Conservation (phyloP, 1,284 basidiomycete genomes). For the Sporisorium iseilematis-ciliati region DNA sequence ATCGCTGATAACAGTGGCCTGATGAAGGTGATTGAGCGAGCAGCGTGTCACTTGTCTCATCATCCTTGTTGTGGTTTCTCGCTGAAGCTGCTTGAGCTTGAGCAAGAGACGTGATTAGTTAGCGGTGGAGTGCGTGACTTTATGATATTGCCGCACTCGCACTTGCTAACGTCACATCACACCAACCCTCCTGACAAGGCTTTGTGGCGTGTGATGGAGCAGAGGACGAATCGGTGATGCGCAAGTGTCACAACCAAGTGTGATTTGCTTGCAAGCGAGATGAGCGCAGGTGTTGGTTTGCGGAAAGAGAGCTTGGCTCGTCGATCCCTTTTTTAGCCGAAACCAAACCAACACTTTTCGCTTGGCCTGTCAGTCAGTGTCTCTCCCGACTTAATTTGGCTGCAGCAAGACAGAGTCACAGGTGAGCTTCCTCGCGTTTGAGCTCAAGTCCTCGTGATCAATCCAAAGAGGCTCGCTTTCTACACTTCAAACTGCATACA, state of each 20-base stretch:
- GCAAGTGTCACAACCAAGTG: not conserved
- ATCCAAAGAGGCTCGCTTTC: too few relatives aligned
- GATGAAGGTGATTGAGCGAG: too few relatives aligned
- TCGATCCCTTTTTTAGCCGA: slow-evolving; percentile 2
- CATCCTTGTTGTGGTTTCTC: too few relatives aligned
- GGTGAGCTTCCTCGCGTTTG: too few relatives aligned
- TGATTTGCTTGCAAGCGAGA: not conserved
- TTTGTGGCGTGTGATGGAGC: not conserved
- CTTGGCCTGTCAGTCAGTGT: too few relatives aligned
- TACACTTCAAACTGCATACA: too few relatives aligned
- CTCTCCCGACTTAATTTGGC: too few relatives aligned
- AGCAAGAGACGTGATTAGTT: not conserved
- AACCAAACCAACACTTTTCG: slow-evolving; percentile 4
- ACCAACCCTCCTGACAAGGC: too few relatives aligned
- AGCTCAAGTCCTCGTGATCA: too few relatives aligned
- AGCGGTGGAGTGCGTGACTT: not conserved
- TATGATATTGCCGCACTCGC: not conserved
- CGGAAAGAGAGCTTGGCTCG: not conserved
- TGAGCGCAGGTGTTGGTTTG: slow-evolving; percentile 6
- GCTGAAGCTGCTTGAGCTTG: not conserved
- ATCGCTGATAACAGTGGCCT: not conserved
- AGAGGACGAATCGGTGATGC: not conserved
- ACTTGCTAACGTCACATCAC: slow-evolving; percentile 1
- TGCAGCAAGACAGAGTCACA: too few relatives aligned
- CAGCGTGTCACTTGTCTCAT: too few relatives aligned